Evolutionary conservation across 2,329 filamentous ascomycete genomes (phyloP), one percentile per base, ranked within the genome.

Genomic region (Davidsoniella neocaledoniae): DNA sequence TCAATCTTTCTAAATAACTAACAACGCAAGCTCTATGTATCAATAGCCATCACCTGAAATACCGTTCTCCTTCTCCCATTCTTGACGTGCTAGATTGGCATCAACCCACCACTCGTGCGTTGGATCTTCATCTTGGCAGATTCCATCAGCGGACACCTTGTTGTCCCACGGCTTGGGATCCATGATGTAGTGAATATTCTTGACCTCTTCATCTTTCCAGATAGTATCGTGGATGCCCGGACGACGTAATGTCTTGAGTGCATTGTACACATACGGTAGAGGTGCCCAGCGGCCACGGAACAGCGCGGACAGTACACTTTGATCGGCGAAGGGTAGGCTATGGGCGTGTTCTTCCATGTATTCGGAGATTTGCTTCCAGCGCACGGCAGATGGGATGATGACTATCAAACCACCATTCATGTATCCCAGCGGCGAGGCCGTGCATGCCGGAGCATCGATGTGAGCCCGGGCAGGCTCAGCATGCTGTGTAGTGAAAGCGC

Each of bases 161-260:
- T 71, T 65, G 41, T 76, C 67, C 76, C 76, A 80, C 2, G 76
- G 76, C 62, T 80, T 80, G 0, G 76, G 75, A 37, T 66, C 69
- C 19, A 79, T 59, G 43, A 80, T 77, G 54, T 76, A 79, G 58
- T 80, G 76, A 5, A 80, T 60, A 56, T 77, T 77, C 65, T 76
- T 77, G 46, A 79, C 72, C 39, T 63, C 59, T 16, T 70, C 70
- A 56, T 80, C 76, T 9, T 65, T 61, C 76, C 76, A 80, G 51
- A 80, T 73, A 50, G 62, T 58, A 25, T 62, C 60, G 57, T 80
- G 76, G 26, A 77, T 73, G 10, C 64, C 67, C 14, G 64, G 57
- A 64, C 68, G 68, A 14, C 73, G 63, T 64, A 79, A 54, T 14
- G 76, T 78, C 68, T 79, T 79, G 54, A 80, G 67, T 8, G 74